A percentile compares a stretch with the other conserved stretches of the same genome.
These are phyloP conservation scores for Agaricus sinodeliciosus DNA, from an alignment of 768 basidiomycete genomes.

Conservation along the genomic window DNA sequence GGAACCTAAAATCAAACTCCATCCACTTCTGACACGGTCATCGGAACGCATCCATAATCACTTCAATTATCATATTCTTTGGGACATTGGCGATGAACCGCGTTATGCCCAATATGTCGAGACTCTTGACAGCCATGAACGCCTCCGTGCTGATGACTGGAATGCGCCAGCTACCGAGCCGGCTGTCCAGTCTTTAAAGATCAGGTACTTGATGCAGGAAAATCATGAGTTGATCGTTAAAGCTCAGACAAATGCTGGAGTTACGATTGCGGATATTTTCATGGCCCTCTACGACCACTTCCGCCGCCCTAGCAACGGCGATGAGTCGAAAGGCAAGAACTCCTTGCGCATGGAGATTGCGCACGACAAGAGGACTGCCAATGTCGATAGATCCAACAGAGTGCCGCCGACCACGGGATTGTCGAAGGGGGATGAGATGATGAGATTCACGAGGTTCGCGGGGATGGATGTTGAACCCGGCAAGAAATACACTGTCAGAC, in stretches of 20 bases:
- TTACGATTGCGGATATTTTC: slow-evolving; percentile 49
- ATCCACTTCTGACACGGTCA: slow-evolving; percentile 24
- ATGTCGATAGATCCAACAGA: not conserved
- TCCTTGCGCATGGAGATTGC: slow-evolving; percentile 27
- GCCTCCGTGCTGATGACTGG: slow-evolving; percentile 13
- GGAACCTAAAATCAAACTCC: slow-evolving; percentile 25
- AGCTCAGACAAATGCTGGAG: slow-evolving; percentile 22
- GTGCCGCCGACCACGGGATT: slow-evolving; percentile 25
- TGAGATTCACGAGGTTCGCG: slow-evolving; percentile 41
- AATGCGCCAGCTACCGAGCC: slow-evolving; percentile 38
- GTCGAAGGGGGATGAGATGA: slow-evolving; percentile 42
- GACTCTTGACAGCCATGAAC: slow-evolving; percentile 12
- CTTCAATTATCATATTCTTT: slow-evolving; percentile 26
- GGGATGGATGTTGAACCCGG: slow-evolving; percentile 39
- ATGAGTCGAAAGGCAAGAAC: slow-evolving; percentile 33
- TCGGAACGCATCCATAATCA: not conserved
- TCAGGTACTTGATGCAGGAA: slow-evolving; percentile 31
- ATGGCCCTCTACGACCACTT: slow-evolving; percentile 36
- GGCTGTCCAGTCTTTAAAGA: slow-evolving; percentile 25
- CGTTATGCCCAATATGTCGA: slow-evolving; percentile 19
- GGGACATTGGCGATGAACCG: slow-evolving; percentile 46
- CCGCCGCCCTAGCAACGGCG: slow-evolving; percentile 19
- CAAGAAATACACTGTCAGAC: slow-evolving; percentile 32
- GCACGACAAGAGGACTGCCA: slow-evolving; percentile 24
- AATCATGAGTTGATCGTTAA: not conserved